Evolutionary conservation across 2,329 filamentous ascomycete genomes (phyloP), one percentile per base, ranked within the genome.

Genomic region (Phialophora tarda): DNA sequence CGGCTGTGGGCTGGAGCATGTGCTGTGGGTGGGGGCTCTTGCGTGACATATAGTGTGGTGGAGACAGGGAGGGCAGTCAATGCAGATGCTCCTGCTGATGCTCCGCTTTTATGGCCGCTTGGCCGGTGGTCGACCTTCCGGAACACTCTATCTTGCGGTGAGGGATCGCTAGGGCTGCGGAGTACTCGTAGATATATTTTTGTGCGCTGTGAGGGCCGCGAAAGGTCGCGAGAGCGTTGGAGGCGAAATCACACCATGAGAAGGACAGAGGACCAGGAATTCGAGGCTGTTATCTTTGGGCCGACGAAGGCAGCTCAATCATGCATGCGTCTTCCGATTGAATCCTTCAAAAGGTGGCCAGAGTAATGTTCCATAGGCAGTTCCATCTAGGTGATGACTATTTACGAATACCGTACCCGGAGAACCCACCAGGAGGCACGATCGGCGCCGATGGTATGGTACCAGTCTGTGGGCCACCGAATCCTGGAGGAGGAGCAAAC

Each of bases 401-500:
- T 64, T 70, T 70, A n/a, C 68, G 65, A 41, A 70, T 70, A 12
- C 68, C 68, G 34, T 70, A 70, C 38, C 68, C 68, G 3, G 65
- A 63, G 57, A 70, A 70, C 14, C 68, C 68, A 12, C 55, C 62
- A 24, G 68, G 68, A 17, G 65, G 65, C 53, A 61, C 55, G 17
- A 59, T 65, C 21, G 72, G 73, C 21, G 77, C 73, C 5, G 66
- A 63, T 14, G 69, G 65, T 48, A 68, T 66, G 17, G 63, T 38
- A n/a, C 63, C 67, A 47, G 63, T 48, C 59, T 65, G 67, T 12
- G 65, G 65, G 38, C 67, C 69, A 47, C 63, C 67, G 73, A 84
- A 85, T 0, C 83, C 83, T 57, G 83, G 80, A 24, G 83, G 81
- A 34, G 80, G 78, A 41, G 74, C 80, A 73, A 85, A 85, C 0